Conservation (phyloP, 2,329 filamentous ascomycete genomes). For the Mollisia scopiformis region DNA sequence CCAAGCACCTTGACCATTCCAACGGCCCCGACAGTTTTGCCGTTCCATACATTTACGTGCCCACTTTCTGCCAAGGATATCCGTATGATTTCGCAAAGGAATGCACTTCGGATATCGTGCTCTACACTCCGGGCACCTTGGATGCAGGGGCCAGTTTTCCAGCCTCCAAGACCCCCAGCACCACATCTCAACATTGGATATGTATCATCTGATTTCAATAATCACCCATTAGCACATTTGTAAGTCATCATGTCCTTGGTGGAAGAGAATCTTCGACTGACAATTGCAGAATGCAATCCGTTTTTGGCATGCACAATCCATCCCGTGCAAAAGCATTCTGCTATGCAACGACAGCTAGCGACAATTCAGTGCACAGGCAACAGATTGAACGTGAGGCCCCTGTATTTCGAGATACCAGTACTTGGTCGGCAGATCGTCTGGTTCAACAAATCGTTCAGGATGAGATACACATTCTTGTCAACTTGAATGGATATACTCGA, state of each 20-base stretch:
- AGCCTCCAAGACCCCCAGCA: constrained; percentile 80
- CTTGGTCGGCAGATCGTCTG: constrained; percentile 82
- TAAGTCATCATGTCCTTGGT: constrained; percentile 41
- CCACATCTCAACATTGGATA: constrained; percentile 93
- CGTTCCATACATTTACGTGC: constrained; percentile 97
- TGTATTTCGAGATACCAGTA: constrained; percentile 85
- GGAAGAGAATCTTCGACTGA: constrained; percentile 2
- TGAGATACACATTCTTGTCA: constrained; percentile 91
- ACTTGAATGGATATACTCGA: constrained; percentile 96
- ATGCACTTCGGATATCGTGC: constrained; percentile 89
- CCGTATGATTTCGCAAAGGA: constrained; percentile 91
- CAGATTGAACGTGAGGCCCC: constrained; percentile 94
- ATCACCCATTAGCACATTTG: constrained; percentile 93
- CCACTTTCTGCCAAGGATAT: constrained; percentile 91
- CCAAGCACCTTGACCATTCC: constrained; percentile 77
- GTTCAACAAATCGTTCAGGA: constrained; percentile 86
- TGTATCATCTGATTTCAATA: constrained; percentile 98
- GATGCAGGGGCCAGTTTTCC: constrained; percentile 80
- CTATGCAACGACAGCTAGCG: constrained; percentile 92
- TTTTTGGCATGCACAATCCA: constrained; percentile 87
- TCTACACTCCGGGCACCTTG: constrained; percentile 86
- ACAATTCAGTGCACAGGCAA: constrained; percentile 83
- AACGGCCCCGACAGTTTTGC: constrained; percentile 88
- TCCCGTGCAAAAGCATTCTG: constrained; percentile 81
- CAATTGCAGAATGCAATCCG: constrained; percentile 80